Base-by-base conservation (phyloP, 2,329 filamentous ascomycete species). In the Akanthomyces uredinophilus region DNA sequence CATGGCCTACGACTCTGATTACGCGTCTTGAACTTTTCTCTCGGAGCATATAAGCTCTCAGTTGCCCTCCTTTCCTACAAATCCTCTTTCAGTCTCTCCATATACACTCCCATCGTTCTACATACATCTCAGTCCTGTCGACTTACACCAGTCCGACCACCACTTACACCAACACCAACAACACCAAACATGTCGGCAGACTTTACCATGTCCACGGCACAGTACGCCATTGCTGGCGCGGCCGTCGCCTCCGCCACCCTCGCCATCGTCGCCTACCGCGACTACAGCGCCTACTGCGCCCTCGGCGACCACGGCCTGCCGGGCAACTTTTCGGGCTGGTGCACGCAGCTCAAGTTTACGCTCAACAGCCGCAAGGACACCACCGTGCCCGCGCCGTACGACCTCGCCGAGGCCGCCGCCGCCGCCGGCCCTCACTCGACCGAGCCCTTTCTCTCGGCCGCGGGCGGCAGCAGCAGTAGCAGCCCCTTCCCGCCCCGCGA, bases 231-330 rank as follows among this genome's bases (percentile, higher is more conserved):
- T 29, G 47, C 60, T 4, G 60, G 29, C 0, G 63, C 32, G 5
- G 46, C 61, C 16, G 13, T 57, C 1, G 50, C 35, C 29, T 14
- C 35, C 10, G 22, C 58, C 20, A 52, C 64, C 4, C 7, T 60
- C 24, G 13, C 62, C 14, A 18, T 60, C 35, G 24, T 65, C 18
- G 54, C 62, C 24, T 65, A 64, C 37, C 64, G 64, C 22, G 64
- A 65, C 44, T 81, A 81, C 70, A 68, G 65, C 5, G 70, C 68
- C 41, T 81, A 71, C 68, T 70, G 77, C 20, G 72, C 75, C 4
- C 72, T 81, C 37, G 78, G 78, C 29, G 72, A 71, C 6, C 77
- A 78, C 64, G 78, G 78, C 29, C 61, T 79, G 0, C 77, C 78
- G 2, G 70, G 77, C 66, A 77, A 78, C 63, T 32, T 74, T 24